A percentile compares a stretch with the other conserved stretches of the same genome.
Evolutionary conservation across 83 land plant species (phyloP).

Genomic region (Larix sibirica): DNA sequence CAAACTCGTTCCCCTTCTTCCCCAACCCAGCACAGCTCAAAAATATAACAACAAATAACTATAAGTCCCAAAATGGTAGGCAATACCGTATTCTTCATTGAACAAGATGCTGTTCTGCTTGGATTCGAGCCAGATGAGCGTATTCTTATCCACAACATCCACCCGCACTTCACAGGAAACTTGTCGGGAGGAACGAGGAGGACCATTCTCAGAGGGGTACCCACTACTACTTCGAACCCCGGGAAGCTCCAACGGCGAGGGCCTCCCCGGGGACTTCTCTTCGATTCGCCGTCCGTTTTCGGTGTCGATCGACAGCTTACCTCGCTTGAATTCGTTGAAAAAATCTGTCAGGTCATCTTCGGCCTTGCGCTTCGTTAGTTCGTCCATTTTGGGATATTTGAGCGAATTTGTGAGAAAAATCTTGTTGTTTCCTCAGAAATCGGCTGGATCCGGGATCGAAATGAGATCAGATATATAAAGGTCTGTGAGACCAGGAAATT

Average conservation of each 20-base stretch:
- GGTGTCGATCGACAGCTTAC: conserved; percentile 7
- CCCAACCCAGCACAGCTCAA: too few relatives aligned
- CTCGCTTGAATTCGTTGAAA: not conserved
- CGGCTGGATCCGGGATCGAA: too few relatives aligned
- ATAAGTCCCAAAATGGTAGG: too few relatives aligned
- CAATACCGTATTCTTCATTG: conserved; percentile 34
- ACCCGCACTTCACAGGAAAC: conserved; percentile 17
- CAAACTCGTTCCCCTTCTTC: not conserved
- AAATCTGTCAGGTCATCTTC: conserved; percentile 4
- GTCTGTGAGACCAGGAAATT: too few relatives aligned
- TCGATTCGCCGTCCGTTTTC: conserved; percentile 3
- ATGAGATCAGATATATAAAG: too few relatives aligned
- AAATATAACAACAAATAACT: too few relatives aligned
- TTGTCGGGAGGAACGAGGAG: not conserved
- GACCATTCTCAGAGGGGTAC: too few relatives aligned
- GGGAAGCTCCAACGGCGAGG: not conserved
- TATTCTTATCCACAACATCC: conserved; percentile 25
- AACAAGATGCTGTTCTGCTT: conserved; percentile 23
- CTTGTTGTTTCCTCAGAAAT: not conserved
- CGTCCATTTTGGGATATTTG: conserved; percentile 4
- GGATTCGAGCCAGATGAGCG: conserved; percentile 30
- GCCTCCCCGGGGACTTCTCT: not conserved
- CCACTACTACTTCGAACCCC: not conserved
- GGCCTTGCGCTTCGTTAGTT: not conserved
- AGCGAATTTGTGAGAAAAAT: not conserved